phyloP scores from a whole-genome alignment of 495 filamentous ascomycete species.

The Recurvomyces mirabilis region DNA sequence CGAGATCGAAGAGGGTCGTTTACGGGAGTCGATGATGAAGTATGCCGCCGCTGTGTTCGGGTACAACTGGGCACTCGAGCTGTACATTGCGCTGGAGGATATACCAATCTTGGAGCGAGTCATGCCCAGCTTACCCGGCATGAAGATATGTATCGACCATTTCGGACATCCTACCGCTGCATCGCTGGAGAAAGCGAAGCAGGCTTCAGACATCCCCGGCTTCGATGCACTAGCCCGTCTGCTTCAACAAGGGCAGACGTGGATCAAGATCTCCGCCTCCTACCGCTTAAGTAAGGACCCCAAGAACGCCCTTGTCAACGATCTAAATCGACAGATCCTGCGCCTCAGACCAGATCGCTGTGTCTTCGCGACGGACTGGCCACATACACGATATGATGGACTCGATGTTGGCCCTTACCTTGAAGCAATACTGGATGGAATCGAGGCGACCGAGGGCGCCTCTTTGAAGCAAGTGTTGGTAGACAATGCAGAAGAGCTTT shows the following conservation, averaged over 20 bases:
- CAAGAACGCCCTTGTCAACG: constrained; percentile 10
- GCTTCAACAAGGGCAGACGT: constrained; percentile 32
- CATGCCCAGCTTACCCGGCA: constrained; percentile 32
- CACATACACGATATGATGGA: constrained; percentile 39
- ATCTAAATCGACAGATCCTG: constrained; percentile 28
- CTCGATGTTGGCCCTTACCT: constrained; percentile 38
- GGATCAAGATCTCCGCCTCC: constrained; percentile 41
- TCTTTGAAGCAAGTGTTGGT: constrained; percentile 37
- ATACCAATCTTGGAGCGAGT: constrained; percentile 34
- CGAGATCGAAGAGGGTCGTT: constrained; percentile 27
- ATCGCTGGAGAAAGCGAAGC: constrained; percentile 8
- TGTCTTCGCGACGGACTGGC: constrained; percentile 44
- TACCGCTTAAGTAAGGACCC: constrained; percentile 38
- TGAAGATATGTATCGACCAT: constrained; percentile 42
- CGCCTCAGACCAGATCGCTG: constrained; percentile 16
- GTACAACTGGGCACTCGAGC: constrained; percentile 38
- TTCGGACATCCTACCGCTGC: constrained; percentile 29
- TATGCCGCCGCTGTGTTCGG: constrained; percentile 37
- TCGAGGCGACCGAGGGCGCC: constrained; percentile 29
- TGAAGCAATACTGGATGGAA: constrained; percentile 35
- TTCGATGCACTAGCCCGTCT: constrained; percentile 36
- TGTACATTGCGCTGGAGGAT: constrained; percentile 38
- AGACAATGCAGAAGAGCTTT: constrained; percentile 37
- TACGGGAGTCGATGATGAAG: constrained; percentile 30
- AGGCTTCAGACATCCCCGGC: constrained; percentile 21